A percentile compares a stretch with the other conserved stretches of the same genome.
Conservation (phyloP, 139 green algal genomes). For the Haematococcus lacustris region DNA sequence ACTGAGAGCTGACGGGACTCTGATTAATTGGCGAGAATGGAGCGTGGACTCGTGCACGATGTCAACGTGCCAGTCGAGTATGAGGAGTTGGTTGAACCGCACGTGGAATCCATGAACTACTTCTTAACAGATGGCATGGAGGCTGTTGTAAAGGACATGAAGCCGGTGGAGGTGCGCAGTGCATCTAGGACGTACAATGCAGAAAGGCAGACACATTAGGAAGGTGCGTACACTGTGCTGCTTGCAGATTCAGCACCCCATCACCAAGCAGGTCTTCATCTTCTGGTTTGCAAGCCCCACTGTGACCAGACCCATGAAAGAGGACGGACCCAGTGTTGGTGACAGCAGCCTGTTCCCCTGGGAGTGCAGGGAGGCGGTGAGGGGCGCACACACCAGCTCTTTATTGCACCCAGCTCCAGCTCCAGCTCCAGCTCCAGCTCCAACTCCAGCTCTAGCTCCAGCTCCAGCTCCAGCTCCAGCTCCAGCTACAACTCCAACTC, state of each 20-base stretch:
- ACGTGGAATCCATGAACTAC: slow-evolving; percentile 87
- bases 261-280: slow-evolving; percentile 33
- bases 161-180: slow-evolving; percentile 72
- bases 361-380: slow-evolving; percentile 76
- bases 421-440: too few species aligned
- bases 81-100: slow-evolving; percentile 58
- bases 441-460: too few species aligned
- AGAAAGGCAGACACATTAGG: too few species aligned
- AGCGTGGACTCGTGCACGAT: neutral
- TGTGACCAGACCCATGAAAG: slow-evolving; percentile 45
- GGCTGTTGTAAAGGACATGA: slow-evolving; percentile 52
- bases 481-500: too few species aligned
- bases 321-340: slow-evolving; percentile 22
- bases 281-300: slow-evolving; percentile 65
- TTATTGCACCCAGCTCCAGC: too few species aligned
- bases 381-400: too few species aligned
- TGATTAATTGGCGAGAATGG: too few species aligned
- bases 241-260: slow-evolving; percentile 20
- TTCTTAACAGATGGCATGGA: slow-evolving; percentile 79
- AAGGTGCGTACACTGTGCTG: too few species aligned
- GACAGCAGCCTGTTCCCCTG: slow-evolving; percentile 60
- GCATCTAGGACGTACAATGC: too few species aligned
- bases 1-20: too few species aligned
- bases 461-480: too few species aligned
- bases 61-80: slow-evolving; percentile 25